Evolutionary conservation across 495 filamentous ascomycete species (phyloP), one percentile per base, ranked within the genome.

Genomic region (Aspergillus saccharolyticus): DNA sequence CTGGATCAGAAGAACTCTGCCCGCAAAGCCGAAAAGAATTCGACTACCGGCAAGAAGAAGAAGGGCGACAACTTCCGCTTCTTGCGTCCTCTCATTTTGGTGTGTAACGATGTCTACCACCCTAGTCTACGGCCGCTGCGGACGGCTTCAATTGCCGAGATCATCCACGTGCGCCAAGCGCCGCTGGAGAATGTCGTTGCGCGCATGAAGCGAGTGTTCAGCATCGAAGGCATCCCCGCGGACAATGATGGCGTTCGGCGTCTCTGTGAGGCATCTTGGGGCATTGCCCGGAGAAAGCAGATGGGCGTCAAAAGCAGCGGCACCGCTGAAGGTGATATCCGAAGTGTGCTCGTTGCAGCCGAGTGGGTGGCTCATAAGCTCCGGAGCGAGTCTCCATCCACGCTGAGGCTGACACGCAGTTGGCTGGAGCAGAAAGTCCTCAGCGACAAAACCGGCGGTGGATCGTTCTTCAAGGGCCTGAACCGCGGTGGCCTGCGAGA

Each of bases 101-200:
- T 98, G 56, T 98, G 94, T 79, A 98, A 98, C 58, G 94, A 98
- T 71, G 82, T 96, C n/a, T 98, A 98, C 68, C 90, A 95, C 63
- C 83, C 94, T 20, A 89, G 91, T 54, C 80, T 98, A 22, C 83
- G 89, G 12, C 90, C 89, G 18, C 80, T 98, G 17, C 83, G 94
- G 24, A 85, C 89, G 53, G 89, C 90, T 0, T 83, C 80, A 17
- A 73, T 88, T 33, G 94, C 93, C 2, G 94, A 98, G 69, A 83
- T 96, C 30, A 87, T 98, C n/a, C 89, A 94, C 70, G 85, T 96
- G 45, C 87, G 93, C 47, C 92, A 91, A 57, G 91, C 94, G 0
- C 85, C 91, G 5, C 70, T 96, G 10, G 90, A 92, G 57, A 88
- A 89, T 58, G 89, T 97, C n/a, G 84, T 93, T 3, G 78, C 80